A percentile compares a stretch with the other conserved stretches of the same genome.
Conservation (phyloP, 2,329 filamentous ascomycete species). For the Cladosporium sp. region DNA sequence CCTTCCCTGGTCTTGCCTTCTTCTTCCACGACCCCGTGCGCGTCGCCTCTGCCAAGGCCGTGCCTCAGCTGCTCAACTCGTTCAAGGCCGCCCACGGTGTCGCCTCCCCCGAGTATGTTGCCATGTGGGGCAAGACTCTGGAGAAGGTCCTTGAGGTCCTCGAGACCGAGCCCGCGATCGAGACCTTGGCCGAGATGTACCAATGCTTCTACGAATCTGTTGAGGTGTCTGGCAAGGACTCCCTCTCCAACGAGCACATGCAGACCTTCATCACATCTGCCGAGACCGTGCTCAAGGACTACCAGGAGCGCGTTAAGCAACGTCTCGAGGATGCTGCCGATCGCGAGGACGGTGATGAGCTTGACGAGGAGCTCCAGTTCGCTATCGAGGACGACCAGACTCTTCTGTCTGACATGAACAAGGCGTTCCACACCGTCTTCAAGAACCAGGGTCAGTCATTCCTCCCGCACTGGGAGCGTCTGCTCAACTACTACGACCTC, state of each 20-base stretch:
- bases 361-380: constrained; percentile 78
- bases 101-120: constrained; percentile 71
- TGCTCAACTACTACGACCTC: constrained; percentile 77
- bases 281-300: constrained; percentile 82
- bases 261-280: constrained; percentile 80
- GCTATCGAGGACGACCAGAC: constrained; percentile 98
- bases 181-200: constrained; percentile 97
- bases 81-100: constrained; percentile 89
- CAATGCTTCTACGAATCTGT: constrained; percentile 99
- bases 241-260: constrained; percentile 75
- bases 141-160: constrained; percentile 91
- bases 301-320: constrained; percentile 77
- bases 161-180: constrained; percentile 87
- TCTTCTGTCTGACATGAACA: constrained; percentile 98
- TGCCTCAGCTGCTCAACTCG: constrained; percentile 86
- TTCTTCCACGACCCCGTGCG: constrained; percentile 99
- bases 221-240: constrained; percentile 84
- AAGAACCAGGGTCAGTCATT: constrained; percentile 88
- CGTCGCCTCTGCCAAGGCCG: constrained; percentile 88
- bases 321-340: constrained; percentile 81
- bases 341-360: constrained; percentile 68
- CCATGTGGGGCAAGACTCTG: constrained; percentile 78
- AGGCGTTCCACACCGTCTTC: constrained; percentile 98
- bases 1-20: constrained; percentile 87
- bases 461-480: constrained; percentile 78